Base-by-base conservation (phyloP, 345 rosid species). In the Turnera subulata region DNA sequence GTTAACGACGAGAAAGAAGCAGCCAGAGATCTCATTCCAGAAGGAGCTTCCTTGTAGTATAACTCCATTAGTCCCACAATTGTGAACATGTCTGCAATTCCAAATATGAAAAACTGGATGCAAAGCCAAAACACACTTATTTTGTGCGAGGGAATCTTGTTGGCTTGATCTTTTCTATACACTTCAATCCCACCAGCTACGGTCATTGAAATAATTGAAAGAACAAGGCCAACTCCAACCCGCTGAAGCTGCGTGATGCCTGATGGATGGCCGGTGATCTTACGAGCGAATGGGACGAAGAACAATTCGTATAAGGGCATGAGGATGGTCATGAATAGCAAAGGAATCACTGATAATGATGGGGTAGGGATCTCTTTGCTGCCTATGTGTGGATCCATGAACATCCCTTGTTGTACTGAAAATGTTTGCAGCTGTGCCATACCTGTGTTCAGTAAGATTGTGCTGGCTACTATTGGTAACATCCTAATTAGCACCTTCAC, bases 401-500 rank as follows among this genome's bases (percentile, higher is more conserved):
- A 11, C 21, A 64, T 71, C 40, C 73, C 70, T 35, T 75, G 76
- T 47, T 70, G 73, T 56, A 75, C 67, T 1, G 75, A 66, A 49
- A 75, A 24, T 8, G 79, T 75, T 51, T 66, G 79, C 13, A 75
- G 56, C 15, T 70, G 79, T 13, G 79, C 79, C 19, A 70, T n/a
- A 46, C 79, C 66, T 15, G 79, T 70, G 76, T 75, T 75, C 79
- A 75, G 66, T 37, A 75, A 50, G 38, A 72, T 48, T 4, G 79
- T 71, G 58, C 73, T 75, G 35, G 5, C 35, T 29, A 29, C 8
- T 4, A 70, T 40, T 15, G 45, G 45, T 12, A 40, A 2, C 45
- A 40, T 40, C n/a, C 45, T 11, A 12, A 40, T 40, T 12, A 40
- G 15, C 15, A 40, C 2, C 45, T 40, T 40, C n/a, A 15, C 2